A percentile compares a stretch with the other conserved stretches of the same genome.
These are phyloP conservation scores for Euphorbia tirucalli DNA, from an alignment of 345 rosid species.

Conservation along the genomic window DNA sequence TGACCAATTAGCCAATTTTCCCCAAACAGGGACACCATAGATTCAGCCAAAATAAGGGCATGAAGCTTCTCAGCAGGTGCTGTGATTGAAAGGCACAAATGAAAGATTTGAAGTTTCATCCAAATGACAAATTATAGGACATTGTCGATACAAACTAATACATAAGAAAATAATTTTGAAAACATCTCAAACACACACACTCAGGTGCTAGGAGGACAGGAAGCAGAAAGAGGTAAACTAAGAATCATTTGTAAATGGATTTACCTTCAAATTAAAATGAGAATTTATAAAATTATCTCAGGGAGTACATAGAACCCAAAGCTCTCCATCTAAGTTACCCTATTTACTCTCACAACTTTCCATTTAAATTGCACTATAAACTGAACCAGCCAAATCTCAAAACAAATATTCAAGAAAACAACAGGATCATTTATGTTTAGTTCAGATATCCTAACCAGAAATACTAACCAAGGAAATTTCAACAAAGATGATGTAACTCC, in stretches of 20 bases:
- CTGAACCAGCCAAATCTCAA: not conserved
- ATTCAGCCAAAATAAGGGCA: constrained; percentile 81
- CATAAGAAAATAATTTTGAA: too few relatives aligned
- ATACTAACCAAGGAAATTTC: not conserved
- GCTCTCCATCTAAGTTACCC: not conserved
- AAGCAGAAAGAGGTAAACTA: not conserved
- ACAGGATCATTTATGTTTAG: not conserved
- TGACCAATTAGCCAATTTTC: constrained; percentile 70
- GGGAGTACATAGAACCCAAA: not conserved
- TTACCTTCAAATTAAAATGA: not conserved
- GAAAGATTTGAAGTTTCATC: constrained; percentile 16
- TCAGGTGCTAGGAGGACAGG: too few relatives aligned
- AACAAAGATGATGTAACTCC: not conserved
- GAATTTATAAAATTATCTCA: not conserved
- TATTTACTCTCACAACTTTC: too few relatives aligned
- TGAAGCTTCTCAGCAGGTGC: constrained; percentile 81
- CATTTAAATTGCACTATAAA: not conserved
- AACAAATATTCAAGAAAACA: not conserved
- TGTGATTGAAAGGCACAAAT: constrained; percentile 30
- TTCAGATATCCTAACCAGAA: not conserved
- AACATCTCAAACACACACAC: too few relatives aligned
- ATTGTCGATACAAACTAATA: too few relatives aligned
- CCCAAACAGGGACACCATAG: constrained; percentile 56
- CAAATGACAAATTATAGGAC: not conserved
- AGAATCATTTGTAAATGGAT: not conserved